phyloP scores from a whole-genome alignment of 345 rosid species.

The Crucihimalaya himalaica region DNA sequence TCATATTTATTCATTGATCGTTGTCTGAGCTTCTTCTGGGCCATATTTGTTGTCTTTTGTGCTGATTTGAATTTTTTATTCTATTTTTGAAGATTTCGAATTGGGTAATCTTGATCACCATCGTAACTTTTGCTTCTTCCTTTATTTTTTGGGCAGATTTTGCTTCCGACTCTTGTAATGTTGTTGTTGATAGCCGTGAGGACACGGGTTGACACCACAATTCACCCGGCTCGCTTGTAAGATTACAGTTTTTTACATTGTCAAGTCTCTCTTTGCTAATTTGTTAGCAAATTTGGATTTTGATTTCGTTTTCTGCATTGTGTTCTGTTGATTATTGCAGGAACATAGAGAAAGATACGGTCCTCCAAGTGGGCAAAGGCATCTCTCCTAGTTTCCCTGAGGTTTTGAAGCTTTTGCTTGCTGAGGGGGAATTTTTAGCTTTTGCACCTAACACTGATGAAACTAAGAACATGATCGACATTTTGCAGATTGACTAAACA shows the following conservation, averaged over 20 bases:
- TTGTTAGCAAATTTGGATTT: neutral
- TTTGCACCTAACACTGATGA: conserved; percentile 88
- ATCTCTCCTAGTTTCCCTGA: conserved; percentile 78
- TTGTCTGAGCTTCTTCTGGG: conserved; percentile 6
- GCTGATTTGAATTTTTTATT: neutral
- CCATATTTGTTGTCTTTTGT: neutral
- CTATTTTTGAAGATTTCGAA: neutral
- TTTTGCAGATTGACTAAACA: too few species aligned
- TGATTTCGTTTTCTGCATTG: conserved; percentile 14
- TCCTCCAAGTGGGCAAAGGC: conserved; percentile 83
- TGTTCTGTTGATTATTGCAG: conserved; percentile 44
- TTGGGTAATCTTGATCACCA: conserved; percentile 4
- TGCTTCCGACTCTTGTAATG: conserved; percentile 90
- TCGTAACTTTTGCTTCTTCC: neutral
- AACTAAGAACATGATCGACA: conserved; percentile 73
- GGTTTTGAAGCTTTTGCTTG: conserved; percentile 63
- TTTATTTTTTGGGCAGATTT: conserved; percentile 50
- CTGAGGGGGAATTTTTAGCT: conserved; percentile 72
- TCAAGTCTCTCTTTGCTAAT: neutral
- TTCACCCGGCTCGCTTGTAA: conserved; percentile 87
- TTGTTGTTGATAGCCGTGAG: conserved; percentile 73
- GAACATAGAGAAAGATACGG: conserved; percentile 57
- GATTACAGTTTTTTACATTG: conserved; percentile 22
- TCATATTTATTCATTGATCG: conserved; percentile 5
- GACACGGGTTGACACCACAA: conserved; percentile 75